These are phyloP conservation scores for Epichloe gansuensis DNA, from an alignment of 2,329 filamentous ascomycete species.

Conservation along the genomic window DNA sequence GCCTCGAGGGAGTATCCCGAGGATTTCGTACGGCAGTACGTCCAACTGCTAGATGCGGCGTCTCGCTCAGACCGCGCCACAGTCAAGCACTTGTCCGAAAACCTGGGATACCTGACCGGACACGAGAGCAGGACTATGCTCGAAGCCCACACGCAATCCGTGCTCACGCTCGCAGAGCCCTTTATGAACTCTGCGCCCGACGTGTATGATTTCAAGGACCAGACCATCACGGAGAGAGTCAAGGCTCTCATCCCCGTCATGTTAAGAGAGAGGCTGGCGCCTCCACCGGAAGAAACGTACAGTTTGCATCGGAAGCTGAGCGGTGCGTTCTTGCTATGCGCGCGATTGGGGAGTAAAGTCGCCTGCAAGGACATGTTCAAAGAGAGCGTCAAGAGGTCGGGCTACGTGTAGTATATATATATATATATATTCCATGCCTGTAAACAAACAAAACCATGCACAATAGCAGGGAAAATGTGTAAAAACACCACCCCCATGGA, in stretches of 20 bases:
- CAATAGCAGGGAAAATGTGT: too few species aligned
- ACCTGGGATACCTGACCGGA: conserved; percentile 85
- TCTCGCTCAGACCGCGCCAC: conserved; percentile 52
- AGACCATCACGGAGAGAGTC: conserved; percentile 94
- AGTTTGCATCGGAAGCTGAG: conserved; percentile 89
- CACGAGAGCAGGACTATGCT: conserved; percentile 78
- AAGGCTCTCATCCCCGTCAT: conserved; percentile 82
- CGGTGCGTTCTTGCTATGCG: conserved; percentile 87
- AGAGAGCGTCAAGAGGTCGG: conserved; percentile 32
- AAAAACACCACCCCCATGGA: background rate
- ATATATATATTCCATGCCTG: too few species aligned
- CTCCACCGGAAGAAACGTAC: conserved; percentile 96
- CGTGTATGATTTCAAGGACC: conserved; percentile 82
- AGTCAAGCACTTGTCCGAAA: conserved; percentile 56
- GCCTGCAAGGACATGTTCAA: conserved; percentile 71
- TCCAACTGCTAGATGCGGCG: conserved; percentile 69
- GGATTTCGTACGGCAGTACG: conserved; percentile 68
- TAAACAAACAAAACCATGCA: too few species aligned
- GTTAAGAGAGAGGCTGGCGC: conserved; percentile 76
- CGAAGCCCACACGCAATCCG: conserved; percentile 77
- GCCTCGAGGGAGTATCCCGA: conserved; percentile 77
- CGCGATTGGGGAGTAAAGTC: conserved; percentile 71
- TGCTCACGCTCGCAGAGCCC: conserved; percentile 84
- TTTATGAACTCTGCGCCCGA: conserved; percentile 67
- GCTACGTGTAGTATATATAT: conserved; percentile 12